Evolutionary conservation across 2,329 filamentous ascomycete genomes (phyloP), one percentile per base, ranked within the genome.

Genomic region (Diplocarpon rosae): DNA sequence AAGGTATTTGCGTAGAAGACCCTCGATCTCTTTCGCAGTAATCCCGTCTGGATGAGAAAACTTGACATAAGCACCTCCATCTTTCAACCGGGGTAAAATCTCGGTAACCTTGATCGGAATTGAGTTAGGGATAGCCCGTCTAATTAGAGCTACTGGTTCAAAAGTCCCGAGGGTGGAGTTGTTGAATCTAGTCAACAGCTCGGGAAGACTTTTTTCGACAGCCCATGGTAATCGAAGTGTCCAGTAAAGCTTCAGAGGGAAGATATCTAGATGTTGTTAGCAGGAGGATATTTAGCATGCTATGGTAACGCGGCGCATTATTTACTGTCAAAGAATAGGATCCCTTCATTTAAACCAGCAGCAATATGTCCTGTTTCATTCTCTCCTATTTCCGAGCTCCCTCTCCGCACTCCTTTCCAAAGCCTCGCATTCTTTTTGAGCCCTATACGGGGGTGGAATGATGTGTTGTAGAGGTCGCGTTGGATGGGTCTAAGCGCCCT

Each of bases 31-130:
- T 15, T 68, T 66, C 2, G 71, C 61, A 9, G 65, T 62, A 5
- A 70, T 52, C 0, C 52, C 58, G 9, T 63, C 62, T 14, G 66
- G 55, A 53, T 76, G 76, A 13, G 72, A 73, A 60, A 93, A 88
- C 62, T 93, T 95, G 62, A 96, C 80, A 61, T 93, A 96, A 0
- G 86, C 87, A 11, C 92, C 92, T 13, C 92, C 92, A 59, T 98
- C 92, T 57, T 93, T 89, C 24, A 93, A 70, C 2, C 88, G 75
- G 0, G 89, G 88, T 14, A 95, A 64, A 13, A 95, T 81, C 57
- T 94, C 83, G 2, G 80, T 85, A 37, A 95, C 77, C 46, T 81
- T 78, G 38, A 94, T 68, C 1, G 76, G 69, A 1, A 81, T 57
- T 9, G 71, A 71, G 4, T 69, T 62, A 1, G 83, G 83, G 17